These are phyloP conservation scores for Dillenia turbinata DNA, from an alignment of 164 flowering plant species.

Conservation along the genomic window DNA sequence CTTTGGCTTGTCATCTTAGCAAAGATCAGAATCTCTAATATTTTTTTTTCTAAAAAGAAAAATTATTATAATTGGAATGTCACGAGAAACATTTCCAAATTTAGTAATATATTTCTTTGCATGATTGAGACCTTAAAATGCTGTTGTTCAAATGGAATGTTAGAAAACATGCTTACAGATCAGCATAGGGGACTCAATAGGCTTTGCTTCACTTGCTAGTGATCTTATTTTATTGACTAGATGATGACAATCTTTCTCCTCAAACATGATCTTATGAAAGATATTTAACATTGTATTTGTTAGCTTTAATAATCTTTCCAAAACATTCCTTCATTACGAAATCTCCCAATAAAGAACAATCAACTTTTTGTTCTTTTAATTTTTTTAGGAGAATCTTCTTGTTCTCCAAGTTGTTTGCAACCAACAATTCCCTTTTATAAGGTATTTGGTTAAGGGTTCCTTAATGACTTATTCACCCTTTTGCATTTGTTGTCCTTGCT, in stretches of 20 bases:
- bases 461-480: no score
- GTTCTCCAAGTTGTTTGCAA: conserved; percentile 38
- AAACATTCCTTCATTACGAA: background rate
- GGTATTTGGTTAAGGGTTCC: no score
- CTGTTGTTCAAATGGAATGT: conserved; percentile 11
- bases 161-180: conserved; percentile 17
- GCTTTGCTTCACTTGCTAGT: background rate
- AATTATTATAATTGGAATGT: conserved; percentile 10
- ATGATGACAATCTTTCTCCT: background rate
- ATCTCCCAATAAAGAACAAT: conserved; percentile 4
- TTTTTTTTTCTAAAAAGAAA: background rate
- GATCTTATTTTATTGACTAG: background rate
- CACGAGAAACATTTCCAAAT: conserved; percentile 31
- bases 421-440: conserved; percentile 8
- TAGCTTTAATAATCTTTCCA: background rate
- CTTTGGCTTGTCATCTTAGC: conserved; percentile 2
- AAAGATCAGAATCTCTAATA: no score
- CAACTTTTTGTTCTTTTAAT: background rate
- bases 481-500: no score
- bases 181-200: conserved; percentile 10
- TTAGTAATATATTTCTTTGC: conserved; percentile 13
- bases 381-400: conserved; percentile 17
- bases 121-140: conserved; percentile 15
- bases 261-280: background rate
- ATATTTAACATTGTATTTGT: background rate